Conservation (phyloP, 768 basidiomycete species). For the Porphyrellus cyaneotinctus region DNA sequence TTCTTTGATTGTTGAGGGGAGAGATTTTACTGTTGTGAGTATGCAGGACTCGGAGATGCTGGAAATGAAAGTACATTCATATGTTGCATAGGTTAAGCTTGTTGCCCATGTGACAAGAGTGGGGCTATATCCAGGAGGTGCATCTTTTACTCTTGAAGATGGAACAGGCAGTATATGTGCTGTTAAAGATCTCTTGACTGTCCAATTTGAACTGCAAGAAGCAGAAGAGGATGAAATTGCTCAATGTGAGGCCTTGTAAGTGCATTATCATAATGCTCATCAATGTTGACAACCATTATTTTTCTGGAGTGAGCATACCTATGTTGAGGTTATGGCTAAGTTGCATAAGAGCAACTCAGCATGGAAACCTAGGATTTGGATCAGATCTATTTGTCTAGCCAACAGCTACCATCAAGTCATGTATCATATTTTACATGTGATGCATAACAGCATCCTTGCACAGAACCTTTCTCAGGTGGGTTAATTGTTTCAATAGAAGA, state of each 20-base stretch:
- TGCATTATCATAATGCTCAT: background rate
- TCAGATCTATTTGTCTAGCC: slow-evolving; percentile 15
- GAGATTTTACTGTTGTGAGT: slow-evolving; percentile 27
- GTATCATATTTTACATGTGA: slow-evolving; percentile 24
- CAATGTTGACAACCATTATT: background rate
- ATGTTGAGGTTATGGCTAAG: slow-evolving; percentile 11
- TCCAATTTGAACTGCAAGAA: background rate
- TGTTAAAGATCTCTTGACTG: background rate
- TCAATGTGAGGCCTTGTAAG: slow-evolving; percentile 11
- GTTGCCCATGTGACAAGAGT: slow-evolving; percentile 41
- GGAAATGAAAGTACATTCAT: slow-evolving; percentile 23
- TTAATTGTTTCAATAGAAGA: background rate
- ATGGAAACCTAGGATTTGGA: slow-evolving; percentile 1
- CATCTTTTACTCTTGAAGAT: slow-evolving; percentile 33
- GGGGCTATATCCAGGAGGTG: slow-evolving; percentile 3
- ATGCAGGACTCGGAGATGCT: background rate
- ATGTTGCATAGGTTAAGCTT: slow-evolving; percentile 38
- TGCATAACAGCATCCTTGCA: slow-evolving; percentile 8
- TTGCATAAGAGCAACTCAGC: background rate
- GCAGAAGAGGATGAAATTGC: slow-evolving; percentile 13
- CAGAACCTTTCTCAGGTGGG: slow-evolving; percentile 12
- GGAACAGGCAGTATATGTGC: slow-evolving; percentile 32
- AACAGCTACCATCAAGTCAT: slow-evolving; percentile 25
- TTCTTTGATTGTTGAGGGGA: slow-evolving; percentile 45
- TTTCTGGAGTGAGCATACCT: slow-evolving; percentile 19